Base-by-base conservation (phyloP, 164 flowering plant species). In the Sedum album region DNA sequence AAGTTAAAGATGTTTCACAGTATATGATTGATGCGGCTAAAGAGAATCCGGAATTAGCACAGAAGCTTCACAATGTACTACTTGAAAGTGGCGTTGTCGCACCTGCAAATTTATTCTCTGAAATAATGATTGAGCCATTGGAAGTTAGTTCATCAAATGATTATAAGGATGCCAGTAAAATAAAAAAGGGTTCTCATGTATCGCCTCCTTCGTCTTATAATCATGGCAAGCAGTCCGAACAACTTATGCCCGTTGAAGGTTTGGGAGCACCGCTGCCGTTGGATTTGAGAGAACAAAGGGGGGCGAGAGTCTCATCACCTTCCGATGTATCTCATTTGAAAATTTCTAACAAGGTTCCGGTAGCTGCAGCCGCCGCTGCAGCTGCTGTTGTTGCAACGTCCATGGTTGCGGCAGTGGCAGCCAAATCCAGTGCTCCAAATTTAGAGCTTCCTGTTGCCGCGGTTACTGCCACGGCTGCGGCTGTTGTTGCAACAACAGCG, bases 21-120 rank as follows among this genome's bases (percentile, higher is more conserved):
- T 91, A 91, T 80, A 87, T 94, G 96, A 89, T 94, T 74, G 89
- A 88, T 78, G 97, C 99, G 76, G 96, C 99, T 36, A 91, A 91
- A 79, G 97, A 91, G 74, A 91, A 94, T 76, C 99, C 99, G 71
- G 85, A 85, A 9, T 82, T 94, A 71, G 99, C 96, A 68, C 93
- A 94, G 74, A 94, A 90, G 70, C 95, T 94, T 71, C 96, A 91
- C 76, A 90, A 88, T 71, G 99, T 90, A 66, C 82, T 94, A 67
- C 88, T 91, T 31, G 99, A 94, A 81, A 94, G 99, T 77, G 99
- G 99, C 30, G 92, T 90, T 61, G 87, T 85, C 66, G 95, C 96
- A 51, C 98, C 98, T 23, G 87, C 91, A 18, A 79, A 84, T 74
- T 72, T 94, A 73, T 94, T 94, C 74, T 71, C 88, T 41, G 95